These are phyloP conservation scores for Pyricularia grisea DNA, from an alignment of 2,329 filamentous ascomycete genomes.

Conservation along the genomic window DNA sequence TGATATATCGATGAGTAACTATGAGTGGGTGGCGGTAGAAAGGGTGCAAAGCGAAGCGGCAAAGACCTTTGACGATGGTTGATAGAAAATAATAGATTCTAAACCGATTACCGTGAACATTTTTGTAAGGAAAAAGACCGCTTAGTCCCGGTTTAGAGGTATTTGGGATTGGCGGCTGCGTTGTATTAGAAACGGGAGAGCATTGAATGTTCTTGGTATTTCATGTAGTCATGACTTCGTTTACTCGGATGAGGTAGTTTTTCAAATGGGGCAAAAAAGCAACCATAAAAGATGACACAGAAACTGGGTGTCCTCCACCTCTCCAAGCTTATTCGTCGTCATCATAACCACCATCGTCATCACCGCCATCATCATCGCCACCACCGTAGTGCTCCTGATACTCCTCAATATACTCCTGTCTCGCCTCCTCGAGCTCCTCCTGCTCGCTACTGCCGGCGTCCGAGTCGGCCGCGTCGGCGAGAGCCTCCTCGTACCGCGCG, in stretches of 20 bases:
- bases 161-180: too few species aligned
- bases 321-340: neutral
- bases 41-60: neutral
- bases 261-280: neutral
- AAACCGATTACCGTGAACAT: neutral
- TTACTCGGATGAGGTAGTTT: neutral
- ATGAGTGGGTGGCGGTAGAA: neutral
- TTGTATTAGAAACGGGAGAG: neutral
- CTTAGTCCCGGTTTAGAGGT: too few species aligned
- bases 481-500: constrained; percentile 26
- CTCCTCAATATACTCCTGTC: constrained; percentile 40
- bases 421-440: constrained; percentile 34
- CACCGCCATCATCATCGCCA: neutral
- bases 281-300: neutral
- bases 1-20: constrained; percentile 32
- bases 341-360: neutral
- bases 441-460: constrained; percentile 27
- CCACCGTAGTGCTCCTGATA: constrained; percentile 22
- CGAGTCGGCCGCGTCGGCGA: constrained; percentile 11
- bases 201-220: neutral
- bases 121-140: too few species aligned
- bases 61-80: neutral
- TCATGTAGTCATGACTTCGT: neutral
- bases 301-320: too few species aligned
- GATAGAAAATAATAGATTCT: neutral